Conservation (phyloP, 148 eudicot species). For the Persicaria maculosa region DNA sequence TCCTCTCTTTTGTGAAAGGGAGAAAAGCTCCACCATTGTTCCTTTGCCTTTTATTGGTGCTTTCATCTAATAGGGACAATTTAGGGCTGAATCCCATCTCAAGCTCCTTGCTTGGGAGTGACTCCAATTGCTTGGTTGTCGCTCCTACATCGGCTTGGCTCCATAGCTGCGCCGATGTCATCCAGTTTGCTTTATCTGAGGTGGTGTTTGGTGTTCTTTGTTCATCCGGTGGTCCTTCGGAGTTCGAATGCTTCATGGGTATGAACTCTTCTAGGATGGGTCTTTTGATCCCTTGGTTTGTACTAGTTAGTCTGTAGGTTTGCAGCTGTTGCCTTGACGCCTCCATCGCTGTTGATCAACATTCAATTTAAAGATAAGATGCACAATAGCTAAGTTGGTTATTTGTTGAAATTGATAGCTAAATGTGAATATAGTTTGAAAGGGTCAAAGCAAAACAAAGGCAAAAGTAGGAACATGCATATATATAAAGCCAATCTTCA, state of each 20-base stretch:
- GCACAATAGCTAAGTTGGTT: neutral
- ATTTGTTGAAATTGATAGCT: neutral
- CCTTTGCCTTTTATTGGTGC: slow-evolving; percentile 38
- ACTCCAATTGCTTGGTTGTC: neutral
- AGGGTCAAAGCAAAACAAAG: slow-evolving; percentile 5
- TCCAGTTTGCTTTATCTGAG: slow-evolving; percentile 79
- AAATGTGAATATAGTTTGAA: slow-evolving; percentile 2
- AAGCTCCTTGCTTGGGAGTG: slow-evolving; percentile 2
- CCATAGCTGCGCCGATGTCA: slow-evolving; percentile 92
- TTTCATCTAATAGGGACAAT: slow-evolving; percentile 26
- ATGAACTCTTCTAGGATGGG: slow-evolving; percentile 92
- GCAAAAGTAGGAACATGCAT: slow-evolving; percentile 13
- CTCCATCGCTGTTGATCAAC: slow-evolving; percentile 48
- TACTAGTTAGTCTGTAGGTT: slow-evolving; percentile 24
- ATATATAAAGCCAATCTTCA: slow-evolving; percentile 19
- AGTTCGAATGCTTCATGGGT: slow-evolving; percentile 49
- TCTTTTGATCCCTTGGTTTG: slow-evolving; percentile 30
- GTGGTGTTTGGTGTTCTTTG: slow-evolving; percentile 27
- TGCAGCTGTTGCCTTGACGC: slow-evolving; percentile 78
- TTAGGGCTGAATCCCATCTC: slow-evolving; percentile 26
- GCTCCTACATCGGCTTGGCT: slow-evolving; percentile 46
- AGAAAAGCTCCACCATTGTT: slow-evolving; percentile 75
- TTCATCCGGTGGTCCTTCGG: slow-evolving; percentile 23
- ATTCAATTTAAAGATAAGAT: neutral
- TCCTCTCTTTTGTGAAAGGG: slow-evolving; percentile 63